These are phyloP conservation scores for Stephanodiscus triporus DNA, from an alignment of 108 stramenopile genomes.

Conservation along the genomic window DNA sequence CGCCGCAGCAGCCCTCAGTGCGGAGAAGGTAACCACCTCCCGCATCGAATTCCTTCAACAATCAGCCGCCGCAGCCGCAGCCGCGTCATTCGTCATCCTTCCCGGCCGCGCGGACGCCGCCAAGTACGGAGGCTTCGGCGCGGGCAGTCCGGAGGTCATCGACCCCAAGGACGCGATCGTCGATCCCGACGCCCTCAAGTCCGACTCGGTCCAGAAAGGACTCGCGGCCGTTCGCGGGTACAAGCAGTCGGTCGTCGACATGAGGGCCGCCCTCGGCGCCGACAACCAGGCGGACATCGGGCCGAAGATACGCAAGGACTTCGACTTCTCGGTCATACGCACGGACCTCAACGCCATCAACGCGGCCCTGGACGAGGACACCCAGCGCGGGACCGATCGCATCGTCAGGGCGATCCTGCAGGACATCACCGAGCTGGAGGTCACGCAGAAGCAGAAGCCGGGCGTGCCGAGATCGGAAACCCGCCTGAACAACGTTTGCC, in stretches of 20 bases:
- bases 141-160: slow-evolving; percentile 74
- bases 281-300: slow-evolving; percentile 80
- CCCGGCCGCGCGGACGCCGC: slow-evolving; percentile 80
- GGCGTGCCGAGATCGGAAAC: slow-evolving; percentile 83
- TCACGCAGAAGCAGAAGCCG: slow-evolving; percentile 79
- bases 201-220: slow-evolving; percentile 72
- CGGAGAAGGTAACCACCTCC: slow-evolving; percentile 37
- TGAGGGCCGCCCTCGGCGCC: slow-evolving; percentile 55
- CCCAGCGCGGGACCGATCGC: slow-evolving; percentile 92
- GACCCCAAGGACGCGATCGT: slow-evolving; percentile 77
- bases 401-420: slow-evolving; percentile 89
- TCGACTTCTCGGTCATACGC: slow-evolving; percentile 80
- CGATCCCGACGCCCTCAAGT: slow-evolving; percentile 68
- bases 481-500: slow-evolving; percentile 73
- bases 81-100: slow-evolving; percentile 37
- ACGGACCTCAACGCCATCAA: slow-evolving; percentile 81
- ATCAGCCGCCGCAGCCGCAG: slow-evolving; percentile 44
- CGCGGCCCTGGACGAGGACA: slow-evolving; percentile 92
- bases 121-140: slow-evolving; percentile 78
- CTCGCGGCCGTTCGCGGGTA: slow-evolving; percentile 59
- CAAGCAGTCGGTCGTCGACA: slow-evolving; percentile 56
- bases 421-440: slow-evolving; percentile 88
- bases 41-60: slow-evolving; percentile 68
- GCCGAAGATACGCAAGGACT: slow-evolving; percentile 73
- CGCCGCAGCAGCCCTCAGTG: slow-evolving; percentile 35